Percentiles rank a stretch among this genome's conserved stretches.
Evolutionary conservation across 129 eudicot genomes (phyloP).

Genomic region (Escallonia herrerae): DNA sequence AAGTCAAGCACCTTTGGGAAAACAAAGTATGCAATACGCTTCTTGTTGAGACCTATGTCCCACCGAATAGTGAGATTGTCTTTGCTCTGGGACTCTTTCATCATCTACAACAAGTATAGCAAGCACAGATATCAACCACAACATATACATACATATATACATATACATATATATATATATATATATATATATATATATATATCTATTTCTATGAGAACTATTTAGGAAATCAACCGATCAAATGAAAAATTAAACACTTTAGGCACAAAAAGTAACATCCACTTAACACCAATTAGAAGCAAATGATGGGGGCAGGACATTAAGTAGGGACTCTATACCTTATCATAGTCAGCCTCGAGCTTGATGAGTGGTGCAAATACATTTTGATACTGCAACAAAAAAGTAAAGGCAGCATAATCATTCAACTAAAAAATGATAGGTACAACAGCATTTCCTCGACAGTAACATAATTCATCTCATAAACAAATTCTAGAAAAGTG

Average conservation of each 20-base stretch:
- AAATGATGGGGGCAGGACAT: background rate
- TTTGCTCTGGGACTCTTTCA: conserved; percentile 98
- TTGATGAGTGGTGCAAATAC: conserved; percentile 89
- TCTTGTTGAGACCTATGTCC: conserved; percentile 96
- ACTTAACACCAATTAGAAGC: background rate
- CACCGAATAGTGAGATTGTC: conserved; percentile 80
- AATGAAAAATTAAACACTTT: no score
- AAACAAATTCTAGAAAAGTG: background rate
- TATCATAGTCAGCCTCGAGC: conserved; percentile 96
- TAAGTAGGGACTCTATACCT: conserved; percentile 30
- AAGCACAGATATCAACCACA: background rate
- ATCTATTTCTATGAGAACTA: background rate
- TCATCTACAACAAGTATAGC: conserved; percentile 44
- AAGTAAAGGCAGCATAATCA: background rate
- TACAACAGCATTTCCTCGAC: background rate
- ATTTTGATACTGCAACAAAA: conserved; percentile 70
- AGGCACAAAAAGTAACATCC: background rate
- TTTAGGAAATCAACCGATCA: no score
- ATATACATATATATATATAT: no score
- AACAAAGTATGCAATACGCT: conserved; percentile 90
- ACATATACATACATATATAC: no score
- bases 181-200: no score
- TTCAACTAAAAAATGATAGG: background rate
- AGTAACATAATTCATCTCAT: background rate
- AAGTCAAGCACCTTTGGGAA: conserved; percentile 66